Base-by-base conservation (phyloP, 2,329 filamentous ascomycete species). In the Bipolaris victoriae region DNA sequence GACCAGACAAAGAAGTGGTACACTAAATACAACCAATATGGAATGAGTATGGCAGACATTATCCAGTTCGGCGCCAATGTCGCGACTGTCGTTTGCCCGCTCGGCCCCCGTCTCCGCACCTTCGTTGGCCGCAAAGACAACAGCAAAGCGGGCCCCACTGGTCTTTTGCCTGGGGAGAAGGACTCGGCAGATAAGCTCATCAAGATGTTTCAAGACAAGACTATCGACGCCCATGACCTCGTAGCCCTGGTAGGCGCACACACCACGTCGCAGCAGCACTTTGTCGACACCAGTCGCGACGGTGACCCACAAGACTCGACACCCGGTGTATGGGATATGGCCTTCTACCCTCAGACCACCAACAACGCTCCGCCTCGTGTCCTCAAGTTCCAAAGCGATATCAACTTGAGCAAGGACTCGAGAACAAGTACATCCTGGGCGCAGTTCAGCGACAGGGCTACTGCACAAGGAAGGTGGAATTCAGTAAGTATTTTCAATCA, bases 101-200 rank as follows among this genome's bases (percentile, higher is more conserved):
- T 77, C 7, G 76, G 76, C 7, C 76, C 76, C n/a, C 69, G 76
- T 16, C 63, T 77, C 41, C 68, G 73, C 6, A 68, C 71, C 3
- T 77, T 75, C 39, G 70, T 78, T 36, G 76, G 76, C 22, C 70
- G 76, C 29, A 77, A 76, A 44, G 76, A 77, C 48, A 75, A 71
- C 26, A 65, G 66, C 22, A 67, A 66, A 15, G 67, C 75, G 6
- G 70, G 71, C 5, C 71, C 71, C 7, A 73, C 73, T 15, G 69
- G 70, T 7, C 67, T 77, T 3, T 55, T 78, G 0, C 76, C 76
- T 1, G 67, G 62, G 6, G 72, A 71, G 6, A 71, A 61, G 7
- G 72, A 73, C 50, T 70, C 68, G 1, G 70, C 73, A 2, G 73
- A 77, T 48, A 69, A 61, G 31, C 60, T 76, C 7, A 69, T 78